A percentile compares a stretch with the other conserved stretches of the same genome.
phyloP scores from a whole-genome alignment of 371 early-diverging fungal genomes.

The Amoeboaphelidium protococcarum region DNA sequence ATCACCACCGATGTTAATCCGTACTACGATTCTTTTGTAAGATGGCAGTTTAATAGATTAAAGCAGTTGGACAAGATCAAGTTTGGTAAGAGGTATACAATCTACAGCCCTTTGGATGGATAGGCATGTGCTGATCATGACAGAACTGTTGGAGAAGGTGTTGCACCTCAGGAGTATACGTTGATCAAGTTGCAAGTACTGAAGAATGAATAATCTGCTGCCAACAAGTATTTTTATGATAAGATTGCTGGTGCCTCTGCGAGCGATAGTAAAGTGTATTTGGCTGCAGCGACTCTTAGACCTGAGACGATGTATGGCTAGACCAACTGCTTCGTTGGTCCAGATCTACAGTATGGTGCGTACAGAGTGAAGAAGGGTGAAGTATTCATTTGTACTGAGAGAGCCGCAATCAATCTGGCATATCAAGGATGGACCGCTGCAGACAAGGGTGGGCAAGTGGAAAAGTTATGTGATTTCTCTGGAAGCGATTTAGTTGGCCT shows the following conservation, averaged over 20 bases:
- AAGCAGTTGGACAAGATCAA: slow-evolving; percentile 52
- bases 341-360: slow-evolving; percentile 67
- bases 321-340: slow-evolving; percentile 89
- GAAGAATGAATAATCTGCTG: slow-evolving; percentile 15
- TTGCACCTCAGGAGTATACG: slow-evolving; percentile 89
- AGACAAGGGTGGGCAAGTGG: slow-evolving; percentile 30
- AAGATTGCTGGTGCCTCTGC: slow-evolving; percentile 15
- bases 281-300: slow-evolving; percentile 89
- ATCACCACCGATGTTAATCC: slow-evolving; percentile 98
- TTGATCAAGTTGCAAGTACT: slow-evolving; percentile 65
- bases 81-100: slow-evolving; percentile 96
- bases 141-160: slow-evolving; percentile 88
- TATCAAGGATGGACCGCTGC: slow-evolving; percentile 36
- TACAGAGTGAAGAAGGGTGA: slow-evolving; percentile 44
- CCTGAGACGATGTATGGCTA: slow-evolving; percentile 99
- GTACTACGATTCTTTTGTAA: slow-evolving; percentile 96
- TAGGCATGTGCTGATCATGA: slow-evolving; percentile 99
- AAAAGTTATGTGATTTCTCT: slow-evolving; percentile 40
- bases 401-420: slow-evolving; percentile 88
- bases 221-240: slow-evolving; percentile 7
- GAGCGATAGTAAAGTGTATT: slow-evolving; percentile 27
- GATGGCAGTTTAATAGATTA: slow-evolving; percentile 96
- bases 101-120: slow-evolving; percentile 86
- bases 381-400: slow-evolving; percentile 66
- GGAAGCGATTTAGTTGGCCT: slow-evolving; percentile 66